Conservation (phyloP, 2,329 filamentous ascomycete species). For the Pleomassaria siparia region DNA sequence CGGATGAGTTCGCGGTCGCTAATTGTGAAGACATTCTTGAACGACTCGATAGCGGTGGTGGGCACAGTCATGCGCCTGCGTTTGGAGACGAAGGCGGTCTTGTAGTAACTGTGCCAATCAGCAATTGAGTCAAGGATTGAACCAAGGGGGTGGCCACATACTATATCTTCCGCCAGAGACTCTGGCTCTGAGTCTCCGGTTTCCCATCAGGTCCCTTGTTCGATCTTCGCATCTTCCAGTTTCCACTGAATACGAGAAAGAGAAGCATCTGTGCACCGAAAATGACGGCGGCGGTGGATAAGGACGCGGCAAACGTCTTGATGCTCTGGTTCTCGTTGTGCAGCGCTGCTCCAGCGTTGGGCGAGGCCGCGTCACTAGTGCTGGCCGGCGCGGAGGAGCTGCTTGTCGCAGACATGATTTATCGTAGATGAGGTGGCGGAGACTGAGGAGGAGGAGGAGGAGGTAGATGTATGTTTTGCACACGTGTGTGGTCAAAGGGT, state of each 20-base stretch:
- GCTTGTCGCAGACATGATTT: conserved; percentile 8
- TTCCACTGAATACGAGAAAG: conserved; percentile 41
- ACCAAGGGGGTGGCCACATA: conserved; percentile 14
- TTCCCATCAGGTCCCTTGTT: conserved; percentile 2
- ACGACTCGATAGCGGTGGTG: conserved; percentile 38
- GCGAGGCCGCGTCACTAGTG: not conserved
- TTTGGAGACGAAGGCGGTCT: conserved; percentile 41
- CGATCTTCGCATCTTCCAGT: conserved; percentile 37
- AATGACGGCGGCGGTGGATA: conserved; percentile 38
- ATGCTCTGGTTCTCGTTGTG: conserved; percentile 34
- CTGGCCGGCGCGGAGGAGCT: not conserved
- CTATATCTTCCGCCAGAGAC: conserved; percentile 43
- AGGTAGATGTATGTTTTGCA: not conserved
- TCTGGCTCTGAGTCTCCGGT: conserved; percentile 27
- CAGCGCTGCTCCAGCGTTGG: conserved; percentile 15
- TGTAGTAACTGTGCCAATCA: conserved; percentile 40
- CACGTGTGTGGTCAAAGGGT: not conserved
- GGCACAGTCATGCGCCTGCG: conserved; percentile 39
- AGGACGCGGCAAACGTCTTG: conserved; percentile 40
- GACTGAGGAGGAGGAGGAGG: not conserved
- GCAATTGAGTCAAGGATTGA: conserved; percentile 2
- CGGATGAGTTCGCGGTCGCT: conserved; percentile 84
- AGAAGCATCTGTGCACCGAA: conserved; percentile 38
- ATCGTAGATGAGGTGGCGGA: not conserved
- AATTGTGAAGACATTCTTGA: conserved; percentile 61